Percentiles rank a stretch among this genome's conserved stretches.
Evolutionary conservation across 2,329 filamentous ascomycete genomes (phyloP).

Genomic region (Cyclaneusma minus): DNA sequence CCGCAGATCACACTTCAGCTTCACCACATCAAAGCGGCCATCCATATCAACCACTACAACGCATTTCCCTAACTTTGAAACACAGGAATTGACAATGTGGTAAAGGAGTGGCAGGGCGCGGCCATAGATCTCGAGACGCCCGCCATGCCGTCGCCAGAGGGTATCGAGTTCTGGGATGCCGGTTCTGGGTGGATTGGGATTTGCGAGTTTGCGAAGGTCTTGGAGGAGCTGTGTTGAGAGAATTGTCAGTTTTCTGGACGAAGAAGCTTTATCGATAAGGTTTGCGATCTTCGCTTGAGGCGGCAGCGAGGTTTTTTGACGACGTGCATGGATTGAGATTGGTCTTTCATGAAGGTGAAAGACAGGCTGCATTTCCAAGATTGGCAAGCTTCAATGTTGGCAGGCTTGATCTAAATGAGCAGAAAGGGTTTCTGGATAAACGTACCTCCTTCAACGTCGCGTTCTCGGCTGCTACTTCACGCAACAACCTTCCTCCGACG

Average conservation of each 20-base stretch:
- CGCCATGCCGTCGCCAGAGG: slow-evolving; percentile 29
- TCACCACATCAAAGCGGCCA: slow-evolving; percentile 33
- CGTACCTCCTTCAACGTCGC: slow-evolving; percentile 42
- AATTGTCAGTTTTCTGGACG: slow-evolving; percentile 4
- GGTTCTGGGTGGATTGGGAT: slow-evolving; percentile 4
- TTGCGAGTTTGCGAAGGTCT: neutral
- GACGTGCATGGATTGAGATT: neutral
- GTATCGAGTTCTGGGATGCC: slow-evolving; percentile 28
- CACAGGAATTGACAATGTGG: slow-evolving; percentile 33
- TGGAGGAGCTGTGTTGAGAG: slow-evolving; percentile 1
- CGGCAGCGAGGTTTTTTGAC: too few species aligned
- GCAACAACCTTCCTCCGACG: slow-evolving; percentile 32
- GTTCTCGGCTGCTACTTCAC: slow-evolving; percentile 40
- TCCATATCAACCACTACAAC: slow-evolving; percentile 40
- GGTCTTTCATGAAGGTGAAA: neutral
- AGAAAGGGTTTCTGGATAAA: neutral
- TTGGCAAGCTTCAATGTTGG: neutral
- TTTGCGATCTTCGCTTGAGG: too few species aligned
- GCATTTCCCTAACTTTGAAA: too few species aligned
- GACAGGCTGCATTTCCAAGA: neutral
- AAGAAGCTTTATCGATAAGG: too few species aligned
- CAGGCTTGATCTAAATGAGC: neutral
- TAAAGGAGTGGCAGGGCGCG: slow-evolving; percentile 39
- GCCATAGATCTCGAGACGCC: slow-evolving; percentile 34
- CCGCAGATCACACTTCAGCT: slow-evolving; percentile 7